Evolutionary conservation across 2,329 filamentous ascomycete genomes (phyloP), one percentile per base, ranked within the genome.

Genomic region (Epichloe uncinata): DNA sequence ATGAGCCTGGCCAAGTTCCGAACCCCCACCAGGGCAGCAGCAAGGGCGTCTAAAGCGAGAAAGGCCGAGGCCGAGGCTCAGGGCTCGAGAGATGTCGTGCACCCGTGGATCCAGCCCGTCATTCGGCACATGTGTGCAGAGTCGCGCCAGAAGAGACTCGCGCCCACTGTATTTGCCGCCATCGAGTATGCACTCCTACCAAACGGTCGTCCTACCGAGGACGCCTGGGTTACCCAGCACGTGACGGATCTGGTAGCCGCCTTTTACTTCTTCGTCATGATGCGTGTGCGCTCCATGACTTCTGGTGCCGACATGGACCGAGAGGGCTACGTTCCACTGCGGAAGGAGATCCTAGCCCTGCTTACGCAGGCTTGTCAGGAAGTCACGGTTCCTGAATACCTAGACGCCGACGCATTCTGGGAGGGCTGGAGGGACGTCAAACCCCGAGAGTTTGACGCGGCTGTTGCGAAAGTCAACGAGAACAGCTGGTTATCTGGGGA

Each of bases 141-240:
- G 22, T 72, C 87, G 9, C 72, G 73, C 1, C 78, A 81, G 0
- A 73, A 77, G 6, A 73, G 71, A 4, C 74, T 89, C 3, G 79
- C 79, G 0, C 84, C 85, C 0, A 85, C 88, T 49, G 76, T 94
- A 0, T 78, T 87, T 45, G 83, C 86, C 0, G 88, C 86, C 1
- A 74, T 89, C 47, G 83, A 84, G 70, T 67, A 70, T 16, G 73
- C 79, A 45, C 57, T 72, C 11, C 61, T 64, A 1, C 70, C 72
- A 0, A 63, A 64, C 12, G 72, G 73, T n/a, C 62, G 59, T 26
- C 65, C 63, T 37, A 70, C 70, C 47, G 62, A 72, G 50, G 70
- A 80, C 54, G 66, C 69, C 50, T 75, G 74, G 75, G 61, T 73
- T 6, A 60, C 69, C 44, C 62, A 65, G 40, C 69, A 81, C 50